These are phyloP conservation scores for Kwoniella sp. DNA, from an alignment of 768 basidiomycete genomes.

Conservation along the genomic window DNA sequence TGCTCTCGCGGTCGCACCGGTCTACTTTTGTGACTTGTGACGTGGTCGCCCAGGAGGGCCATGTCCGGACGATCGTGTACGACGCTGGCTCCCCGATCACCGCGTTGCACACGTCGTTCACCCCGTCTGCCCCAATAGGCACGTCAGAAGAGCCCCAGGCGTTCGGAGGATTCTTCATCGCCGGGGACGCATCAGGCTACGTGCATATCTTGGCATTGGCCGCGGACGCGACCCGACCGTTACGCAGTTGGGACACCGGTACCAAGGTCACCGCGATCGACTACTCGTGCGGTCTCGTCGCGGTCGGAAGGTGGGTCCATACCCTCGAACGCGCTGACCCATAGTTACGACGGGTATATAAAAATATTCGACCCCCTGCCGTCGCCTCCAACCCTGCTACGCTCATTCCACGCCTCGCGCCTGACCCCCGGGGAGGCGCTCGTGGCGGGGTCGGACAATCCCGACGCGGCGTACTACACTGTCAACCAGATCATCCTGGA, in stretches of 20 bases:
- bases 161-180: conserved; percentile 32
- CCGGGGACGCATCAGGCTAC: conserved; percentile 29
- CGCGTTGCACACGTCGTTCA: conserved; percentile 11
- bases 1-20: conserved; percentile 21
- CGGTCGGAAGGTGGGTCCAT: conserved; percentile 31
- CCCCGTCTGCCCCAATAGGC: conserved; percentile 14
- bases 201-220: conserved; percentile 39
- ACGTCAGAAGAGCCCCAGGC: not conserved
- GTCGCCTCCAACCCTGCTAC: conserved; percentile 24
- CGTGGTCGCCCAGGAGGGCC: conserved; percentile 3
- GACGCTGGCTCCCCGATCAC: conserved; percentile 11
- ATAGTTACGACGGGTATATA: conserved; percentile 37
- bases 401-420: conserved; percentile 34
- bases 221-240: not conserved
- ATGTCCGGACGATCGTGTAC: not conserved
- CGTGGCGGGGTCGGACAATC: conserved; percentile 14
- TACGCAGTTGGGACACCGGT: too few relatives aligned
- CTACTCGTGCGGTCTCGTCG: conserved; percentile 33
- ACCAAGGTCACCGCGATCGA: conserved; percentile 38
- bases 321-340: not conserved
- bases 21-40: conserved; percentile 16
- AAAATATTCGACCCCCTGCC: conserved; percentile 42
- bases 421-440: conserved; percentile 24
- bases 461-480: conserved; percentile 26
- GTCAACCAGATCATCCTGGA: conserved; percentile 45